These are phyloP conservation scores for Ormosia emarginata DNA, from an alignment of 306 rosid genomes.

Conservation along the genomic window DNA sequence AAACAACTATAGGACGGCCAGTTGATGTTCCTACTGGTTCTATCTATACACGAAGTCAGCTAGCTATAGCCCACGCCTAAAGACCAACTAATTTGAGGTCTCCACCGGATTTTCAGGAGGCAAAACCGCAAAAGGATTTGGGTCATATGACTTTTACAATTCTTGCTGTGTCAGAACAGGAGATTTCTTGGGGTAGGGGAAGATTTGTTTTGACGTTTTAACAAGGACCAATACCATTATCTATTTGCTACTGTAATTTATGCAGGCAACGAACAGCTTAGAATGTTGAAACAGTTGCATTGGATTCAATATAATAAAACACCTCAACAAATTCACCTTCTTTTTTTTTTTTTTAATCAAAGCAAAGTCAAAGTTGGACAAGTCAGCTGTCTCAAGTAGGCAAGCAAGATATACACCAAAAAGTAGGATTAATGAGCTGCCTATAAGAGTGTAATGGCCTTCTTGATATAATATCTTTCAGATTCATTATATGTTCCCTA, in stretches of 20 bases:
- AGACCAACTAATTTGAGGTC: conserved; percentile 28
- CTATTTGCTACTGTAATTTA: background rate
- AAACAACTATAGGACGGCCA: conserved; percentile 30
- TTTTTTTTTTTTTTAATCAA: background rate
- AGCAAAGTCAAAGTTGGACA: background rate
- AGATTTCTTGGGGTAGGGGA: background rate
- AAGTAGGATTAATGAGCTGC: background rate
- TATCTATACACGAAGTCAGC: conserved; percentile 30
- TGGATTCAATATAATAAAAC: background rate
- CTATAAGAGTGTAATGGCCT: background rate
- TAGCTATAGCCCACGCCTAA: conserved; percentile 15
- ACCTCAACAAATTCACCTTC: conserved; percentile 14
- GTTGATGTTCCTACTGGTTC: conserved; percentile 11
- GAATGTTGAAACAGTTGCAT: background rate
- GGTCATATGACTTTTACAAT: background rate
- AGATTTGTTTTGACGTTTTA: conserved; percentile 8
- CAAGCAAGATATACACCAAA: background rate
- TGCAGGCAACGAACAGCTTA: conserved; percentile 7
- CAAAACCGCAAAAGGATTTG: background rate
- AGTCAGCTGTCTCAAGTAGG: background rate
- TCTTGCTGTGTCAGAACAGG: background rate
- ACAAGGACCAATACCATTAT: background rate
- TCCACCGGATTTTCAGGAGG: background rate
- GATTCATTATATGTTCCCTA: conserved; percentile 4
- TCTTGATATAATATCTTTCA: background rate